Conservation (phyloP, 441 rosid genomes). For the Dalechampia spathulata region DNA sequence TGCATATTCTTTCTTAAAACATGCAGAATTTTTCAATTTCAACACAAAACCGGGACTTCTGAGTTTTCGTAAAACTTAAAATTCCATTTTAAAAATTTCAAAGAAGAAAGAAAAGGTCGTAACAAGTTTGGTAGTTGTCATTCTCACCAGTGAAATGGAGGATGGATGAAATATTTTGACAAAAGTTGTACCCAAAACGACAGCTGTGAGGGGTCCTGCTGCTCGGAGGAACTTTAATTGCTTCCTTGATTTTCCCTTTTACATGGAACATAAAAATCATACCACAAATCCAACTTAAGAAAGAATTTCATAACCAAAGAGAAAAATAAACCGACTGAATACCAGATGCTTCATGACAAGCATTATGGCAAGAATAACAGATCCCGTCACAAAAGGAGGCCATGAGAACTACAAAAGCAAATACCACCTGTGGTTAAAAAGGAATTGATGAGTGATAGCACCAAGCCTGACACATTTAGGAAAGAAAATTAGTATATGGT, state of each 20-base stretch:
- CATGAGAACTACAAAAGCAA: conserved; percentile 88
- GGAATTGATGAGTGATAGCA: conserved; percentile 32
- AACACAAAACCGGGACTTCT: background rate
- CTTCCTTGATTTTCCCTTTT: conserved; percentile 87
- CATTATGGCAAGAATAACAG: conserved; percentile 63
- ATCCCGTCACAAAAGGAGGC: conserved; percentile 99
- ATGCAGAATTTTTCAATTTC: background rate
- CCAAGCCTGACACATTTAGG: conserved; percentile 13
- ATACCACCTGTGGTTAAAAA: conserved; percentile 46
- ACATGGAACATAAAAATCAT: conserved; percentile 25
- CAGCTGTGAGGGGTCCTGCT: conserved; percentile 89
- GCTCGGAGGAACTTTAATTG: conserved; percentile 70
- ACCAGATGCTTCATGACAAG: conserved; percentile 92
- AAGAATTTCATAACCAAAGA: background rate
- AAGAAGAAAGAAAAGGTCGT: background rate
- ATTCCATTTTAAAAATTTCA: background rate
- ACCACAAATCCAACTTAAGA: background rate
- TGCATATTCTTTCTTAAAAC: too few species aligned
- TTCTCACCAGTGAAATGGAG: conserved; percentile 80
- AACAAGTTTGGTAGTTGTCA: conserved; percentile 1
- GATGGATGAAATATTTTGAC: conserved; percentile 73
- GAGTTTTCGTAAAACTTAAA: background rate
- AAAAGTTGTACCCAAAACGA: conserved; percentile 75
- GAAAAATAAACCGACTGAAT: conserved; percentile 15
- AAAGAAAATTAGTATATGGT: conserved; percentile 2